Conservation (phyloP, 1,284 basidiomycete genomes). For the Naganishia albida region DNA sequence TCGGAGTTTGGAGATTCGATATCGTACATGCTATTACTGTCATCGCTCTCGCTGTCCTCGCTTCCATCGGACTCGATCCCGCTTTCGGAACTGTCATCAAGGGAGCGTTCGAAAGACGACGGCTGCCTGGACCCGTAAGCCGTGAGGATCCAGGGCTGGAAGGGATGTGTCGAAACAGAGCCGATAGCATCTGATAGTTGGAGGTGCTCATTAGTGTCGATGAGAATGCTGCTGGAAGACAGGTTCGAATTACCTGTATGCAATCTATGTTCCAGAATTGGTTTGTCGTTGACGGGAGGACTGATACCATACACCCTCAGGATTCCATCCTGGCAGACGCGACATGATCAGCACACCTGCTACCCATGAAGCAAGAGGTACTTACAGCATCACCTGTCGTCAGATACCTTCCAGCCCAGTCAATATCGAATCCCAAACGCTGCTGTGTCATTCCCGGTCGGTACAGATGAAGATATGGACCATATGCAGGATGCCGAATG, state of each 20-base stretch:
- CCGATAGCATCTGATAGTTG: conserved; percentile 43
- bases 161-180: conserved; percentile 49
- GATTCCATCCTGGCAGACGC: conserved; percentile 39
- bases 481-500: conserved; percentile 61
- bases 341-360: neutral
- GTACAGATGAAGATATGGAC: conserved; percentile 37
- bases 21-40: no score
- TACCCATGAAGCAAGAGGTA: conserved; percentile 33
- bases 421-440: conserved; percentile 72
- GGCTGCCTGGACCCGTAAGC: conserved; percentile 28
- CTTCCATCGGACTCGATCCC: conserved; percentile 4
- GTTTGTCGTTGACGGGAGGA: conserved; percentile 33
- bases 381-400: conserved; percentile 70
- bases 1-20: no score
- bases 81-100: neutral
- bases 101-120: conserved; percentile 4
- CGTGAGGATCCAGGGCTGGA: conserved; percentile 43
- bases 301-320: conserved; percentile 47
- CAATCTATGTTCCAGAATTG: conserved; percentile 34
- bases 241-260: conserved; percentile 34
- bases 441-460: conserved; percentile 67
- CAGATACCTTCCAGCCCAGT: conserved; percentile 68
- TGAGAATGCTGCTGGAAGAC: no score
- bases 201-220: conserved; percentile 2
- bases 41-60: neutral